Conservation (phyloP, 352 stramenopile genomes). For the Phytopythium helicoides region DNA sequence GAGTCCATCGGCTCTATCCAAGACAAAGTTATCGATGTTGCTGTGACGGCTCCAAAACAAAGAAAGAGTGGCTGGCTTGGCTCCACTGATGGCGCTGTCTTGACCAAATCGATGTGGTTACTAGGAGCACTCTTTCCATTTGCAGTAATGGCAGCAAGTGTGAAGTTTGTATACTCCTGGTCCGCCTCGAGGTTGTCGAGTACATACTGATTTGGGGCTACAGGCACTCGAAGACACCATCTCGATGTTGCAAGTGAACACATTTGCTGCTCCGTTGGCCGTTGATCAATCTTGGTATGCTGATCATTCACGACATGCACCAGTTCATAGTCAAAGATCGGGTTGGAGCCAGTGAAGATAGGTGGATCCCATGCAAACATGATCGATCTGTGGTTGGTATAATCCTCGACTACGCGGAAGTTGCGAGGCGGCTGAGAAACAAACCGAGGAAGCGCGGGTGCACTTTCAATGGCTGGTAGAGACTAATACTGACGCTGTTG, state of each 20-base stretch:
- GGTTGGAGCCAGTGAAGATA: constrained; percentile 67
- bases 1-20: constrained; percentile 63
- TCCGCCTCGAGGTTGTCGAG: constrained; percentile 36
- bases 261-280: background rate
- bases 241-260: constrained; percentile 28
- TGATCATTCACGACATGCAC: constrained; percentile 23
- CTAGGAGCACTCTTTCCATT: constrained; percentile 51
- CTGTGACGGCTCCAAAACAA: constrained; percentile 42
- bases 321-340: constrained; percentile 69
- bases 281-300: too few relatives aligned
- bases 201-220: constrained; percentile 43
- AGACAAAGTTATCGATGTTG: constrained; percentile 58
- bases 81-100: constrained; percentile 24
- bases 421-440: constrained; percentile 65
- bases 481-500: background rate
- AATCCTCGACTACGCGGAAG: constrained; percentile 30
- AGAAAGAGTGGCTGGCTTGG: constrained; percentile 52
- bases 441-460: constrained; percentile 24
- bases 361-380: constrained; percentile 55
- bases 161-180: constrained; percentile 48
- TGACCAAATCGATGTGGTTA: constrained; percentile 37
- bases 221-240: constrained; percentile 54
- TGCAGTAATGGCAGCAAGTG: constrained; percentile 45
- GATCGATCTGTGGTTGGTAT: constrained; percentile 39
- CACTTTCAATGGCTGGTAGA: background rate